These are phyloP conservation scores for Epithele typhae DNA, from an alignment of 768 basidiomycete species.

Conservation along the genomic window DNA sequence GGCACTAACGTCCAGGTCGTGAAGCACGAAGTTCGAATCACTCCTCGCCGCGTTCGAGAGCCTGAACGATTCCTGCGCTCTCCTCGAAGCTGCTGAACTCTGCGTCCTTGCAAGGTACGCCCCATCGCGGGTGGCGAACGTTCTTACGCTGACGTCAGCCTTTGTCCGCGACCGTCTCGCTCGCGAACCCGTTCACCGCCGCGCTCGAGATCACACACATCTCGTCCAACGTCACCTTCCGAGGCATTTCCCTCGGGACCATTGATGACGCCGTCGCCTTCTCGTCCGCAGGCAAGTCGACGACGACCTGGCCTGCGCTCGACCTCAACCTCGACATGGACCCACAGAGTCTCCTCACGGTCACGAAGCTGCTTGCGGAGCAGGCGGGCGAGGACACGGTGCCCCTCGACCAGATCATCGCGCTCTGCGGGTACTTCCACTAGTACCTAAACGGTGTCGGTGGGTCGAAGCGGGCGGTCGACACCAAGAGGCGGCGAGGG, in stretches of 20 bases:
- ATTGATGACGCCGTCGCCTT: constrained; percentile 54
- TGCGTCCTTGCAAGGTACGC: constrained; percentile 40
- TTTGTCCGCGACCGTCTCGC: constrained; percentile 57
- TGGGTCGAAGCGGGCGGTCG: no score
- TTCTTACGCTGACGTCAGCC: constrained; percentile 50
- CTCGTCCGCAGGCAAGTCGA: constrained; percentile 45
- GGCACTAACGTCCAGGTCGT: constrained; percentile 53
- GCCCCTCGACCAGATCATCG: constrained; percentile 63
- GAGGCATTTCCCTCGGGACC: constrained; percentile 57
- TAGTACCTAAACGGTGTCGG: constrained; percentile 39
- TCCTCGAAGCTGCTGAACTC: constrained; percentile 50
- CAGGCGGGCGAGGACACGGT: constrained; percentile 55
- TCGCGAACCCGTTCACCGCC: constrained; percentile 67
- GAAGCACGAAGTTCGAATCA: constrained; percentile 59
- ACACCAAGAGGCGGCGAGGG: constrained; percentile 27
- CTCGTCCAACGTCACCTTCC: constrained; percentile 54
- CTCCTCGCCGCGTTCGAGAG: constrained; percentile 58
- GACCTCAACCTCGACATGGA: constrained; percentile 65
- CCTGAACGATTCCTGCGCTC: constrained; percentile 57
- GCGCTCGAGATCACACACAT: constrained; percentile 54
- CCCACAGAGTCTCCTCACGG: constrained; percentile 64
- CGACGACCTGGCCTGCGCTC: constrained; percentile 52
- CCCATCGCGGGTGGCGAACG: no score
- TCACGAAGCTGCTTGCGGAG: constrained; percentile 63
- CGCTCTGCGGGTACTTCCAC: constrained; percentile 65